phyloP scores from a whole-genome alignment of 2,329 filamentous ascomycete genomes.

The Pleomassaria siparia region DNA sequence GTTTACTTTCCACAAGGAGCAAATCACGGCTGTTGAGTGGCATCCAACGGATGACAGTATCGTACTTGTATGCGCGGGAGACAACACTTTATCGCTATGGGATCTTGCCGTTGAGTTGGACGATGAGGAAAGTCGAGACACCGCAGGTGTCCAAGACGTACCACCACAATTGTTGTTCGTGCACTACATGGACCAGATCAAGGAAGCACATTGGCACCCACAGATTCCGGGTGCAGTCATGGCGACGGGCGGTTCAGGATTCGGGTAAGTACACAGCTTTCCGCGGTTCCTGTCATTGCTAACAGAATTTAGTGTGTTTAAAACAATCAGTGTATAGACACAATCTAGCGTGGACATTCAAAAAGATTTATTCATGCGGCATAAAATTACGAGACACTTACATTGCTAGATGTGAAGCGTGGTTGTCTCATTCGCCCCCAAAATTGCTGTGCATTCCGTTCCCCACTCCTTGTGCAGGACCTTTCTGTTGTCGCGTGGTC shows the following conservation, averaged over 20 bases:
- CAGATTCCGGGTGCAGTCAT: constrained; percentile 90
- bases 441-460: too few relatives aligned
- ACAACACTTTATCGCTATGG: constrained; percentile 95
- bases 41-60: constrained; percentile 97
- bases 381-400: background rate
- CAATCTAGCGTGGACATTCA: background rate
- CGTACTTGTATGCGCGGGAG: constrained; percentile 85
- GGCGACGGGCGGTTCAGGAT: constrained; percentile 84
- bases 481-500: background rate
- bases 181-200: constrained; percentile 92
- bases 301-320: constrained; percentile 37
- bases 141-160: constrained; percentile 82
- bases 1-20: constrained; percentile 94
- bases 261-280: constrained; percentile 56
- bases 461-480: background rate
- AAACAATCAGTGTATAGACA: constrained; percentile 43
- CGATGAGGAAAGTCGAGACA: constrained; percentile 93
- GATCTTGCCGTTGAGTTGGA: constrained; percentile 95
- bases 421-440: background rate
- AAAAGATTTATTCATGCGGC: background rate
- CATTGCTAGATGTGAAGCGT: background rate
- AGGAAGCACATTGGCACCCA: constrained; percentile 96
- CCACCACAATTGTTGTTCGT: constrained; percentile 95
- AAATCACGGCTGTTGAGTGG: constrained; percentile 96
- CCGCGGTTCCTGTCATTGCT: constrained; percentile 8